Conservation (phyloP, 2,329 filamentous ascomycete genomes). For the Neofusicoccum sp. region DNA sequence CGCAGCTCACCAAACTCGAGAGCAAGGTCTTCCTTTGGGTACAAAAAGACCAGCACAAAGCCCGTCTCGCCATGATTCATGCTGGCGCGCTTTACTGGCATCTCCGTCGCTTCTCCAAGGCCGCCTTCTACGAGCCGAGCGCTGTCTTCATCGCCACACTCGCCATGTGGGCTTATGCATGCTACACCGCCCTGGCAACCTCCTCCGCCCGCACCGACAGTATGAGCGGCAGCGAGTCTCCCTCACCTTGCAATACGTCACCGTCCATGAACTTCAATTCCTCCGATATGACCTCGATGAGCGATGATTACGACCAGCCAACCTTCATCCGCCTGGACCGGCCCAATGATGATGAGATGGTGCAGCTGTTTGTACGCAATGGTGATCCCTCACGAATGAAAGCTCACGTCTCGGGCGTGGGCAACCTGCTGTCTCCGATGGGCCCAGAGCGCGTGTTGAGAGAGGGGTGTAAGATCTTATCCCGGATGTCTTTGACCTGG, state of each 20-base stretch:
- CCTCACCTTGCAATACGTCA: not conserved
- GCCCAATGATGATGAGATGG: slow-evolving; percentile 60
- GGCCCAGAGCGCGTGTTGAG: not conserved
- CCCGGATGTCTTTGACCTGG: slow-evolving; percentile 9
- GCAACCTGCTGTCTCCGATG: slow-evolving; percentile 43
- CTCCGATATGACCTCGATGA: not conserved
- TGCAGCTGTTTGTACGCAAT: slow-evolving; percentile 57
- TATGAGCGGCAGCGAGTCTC: slow-evolving; percentile 5
- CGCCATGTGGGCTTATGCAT: slow-evolving; percentile 50
- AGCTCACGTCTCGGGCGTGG: slow-evolving; percentile 56
- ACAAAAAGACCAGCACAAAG: slow-evolving; percentile 57
- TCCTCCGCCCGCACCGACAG: not conserved
- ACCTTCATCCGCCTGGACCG: slow-evolving; percentile 57
- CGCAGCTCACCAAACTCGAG: slow-evolving; percentile 14
- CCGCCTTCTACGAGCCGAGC: slow-evolving; percentile 52
- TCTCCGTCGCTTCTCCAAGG: slow-evolving; percentile 52
- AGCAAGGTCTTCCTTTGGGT: slow-evolving; percentile 52
- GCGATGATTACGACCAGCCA: slow-evolving; percentile 24
- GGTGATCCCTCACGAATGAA: slow-evolving; percentile 49
- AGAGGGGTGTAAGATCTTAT: not conserved
- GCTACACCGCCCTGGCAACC: not conserved
- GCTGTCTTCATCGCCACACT: slow-evolving; percentile 51
- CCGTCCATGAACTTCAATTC: not conserved
- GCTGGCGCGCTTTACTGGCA: slow-evolving; percentile 58
- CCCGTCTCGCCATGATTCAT: slow-evolving; percentile 59